Evolutionary conservation across 2,329 filamentous ascomycete species (phyloP).

Genomic region (Verticillium nubilum): DNA sequence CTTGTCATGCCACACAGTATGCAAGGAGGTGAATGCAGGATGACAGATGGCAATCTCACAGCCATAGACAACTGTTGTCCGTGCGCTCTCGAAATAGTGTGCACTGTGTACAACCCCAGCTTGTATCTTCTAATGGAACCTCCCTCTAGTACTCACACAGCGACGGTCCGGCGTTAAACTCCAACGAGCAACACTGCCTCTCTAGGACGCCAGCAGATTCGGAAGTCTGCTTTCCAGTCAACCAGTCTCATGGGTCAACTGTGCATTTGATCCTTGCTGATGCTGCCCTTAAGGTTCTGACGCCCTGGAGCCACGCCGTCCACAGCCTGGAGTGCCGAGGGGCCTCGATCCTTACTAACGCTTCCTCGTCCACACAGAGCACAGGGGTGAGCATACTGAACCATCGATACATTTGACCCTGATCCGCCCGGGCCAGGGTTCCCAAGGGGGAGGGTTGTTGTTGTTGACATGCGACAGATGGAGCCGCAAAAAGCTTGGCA

Average conservation of each 20-base stretch:
- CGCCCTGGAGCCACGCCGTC: background rate
- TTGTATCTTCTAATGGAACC: no score
- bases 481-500: background rate
- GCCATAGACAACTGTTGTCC: no score
- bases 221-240: background rate
- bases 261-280: background rate
- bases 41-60: no score
- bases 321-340: background rate
- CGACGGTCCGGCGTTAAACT: no score
- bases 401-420: background rate
- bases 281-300: background rate
- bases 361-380: background rate
- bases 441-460: no score
- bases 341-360: background rate
- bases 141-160: no score
- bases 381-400: background rate
- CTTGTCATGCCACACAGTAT: no score
- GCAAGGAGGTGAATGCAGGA: no score
- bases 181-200: background rate
- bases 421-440: background rate
- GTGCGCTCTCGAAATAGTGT: no score
- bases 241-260: background rate
- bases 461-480: background rate
- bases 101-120: background rate
- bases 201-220: background rate